Base-by-base conservation (phyloP, 805 yeast genomes). In the Zygosaccharomyces rouxii region DNA sequence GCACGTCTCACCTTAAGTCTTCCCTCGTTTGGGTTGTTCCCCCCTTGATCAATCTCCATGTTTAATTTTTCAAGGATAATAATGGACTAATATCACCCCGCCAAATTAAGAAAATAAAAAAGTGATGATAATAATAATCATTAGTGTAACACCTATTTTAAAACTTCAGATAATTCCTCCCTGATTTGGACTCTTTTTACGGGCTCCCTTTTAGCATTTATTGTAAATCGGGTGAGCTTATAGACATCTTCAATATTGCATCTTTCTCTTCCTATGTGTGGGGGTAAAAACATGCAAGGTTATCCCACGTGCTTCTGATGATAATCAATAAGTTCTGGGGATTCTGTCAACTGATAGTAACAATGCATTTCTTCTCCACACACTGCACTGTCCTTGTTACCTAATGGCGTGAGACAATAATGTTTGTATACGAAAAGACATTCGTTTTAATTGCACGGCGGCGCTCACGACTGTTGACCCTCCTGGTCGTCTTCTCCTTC, bases 401-500 rank as follows among this genome's bases (percentile, higher is more conserved):
- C 7, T 28, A 3, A 9, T 28, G 11, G 11, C 18, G 18, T 13
- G 35, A 30, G n/a, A 14, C 4, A 13, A 11, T 30, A 33, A 18
- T 33, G 19, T 4, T 7, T 14, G 19, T 16, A 25, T 25, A 25
- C 28, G 28, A 11, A 5, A 10, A 7, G 10, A 25, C 10, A 9
- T 25, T 25, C 10, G 28, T 7, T 9, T 7, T 25, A 25, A 1
- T 5, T 3, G 10, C 10, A 25, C 28, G 10, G 10, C 28, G 2
- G 10, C 10, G 10, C 28, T 19, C 14, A 28, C 18, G 35, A 14
- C 14, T 23, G 19, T 23, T 35, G 38, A 7, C 23, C 31, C 22
- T 42, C 35, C 16, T 26, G 31, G 23, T 18, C 14, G 4, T 25
- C 35, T 5, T 41, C 44, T 22, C 49, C 25, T 28, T 41, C 44